Evolutionary conservation across 257 asterid species (phyloP), one percentile per base, ranked within the genome.

Genomic region (Solanum appendiculatum): DNA sequence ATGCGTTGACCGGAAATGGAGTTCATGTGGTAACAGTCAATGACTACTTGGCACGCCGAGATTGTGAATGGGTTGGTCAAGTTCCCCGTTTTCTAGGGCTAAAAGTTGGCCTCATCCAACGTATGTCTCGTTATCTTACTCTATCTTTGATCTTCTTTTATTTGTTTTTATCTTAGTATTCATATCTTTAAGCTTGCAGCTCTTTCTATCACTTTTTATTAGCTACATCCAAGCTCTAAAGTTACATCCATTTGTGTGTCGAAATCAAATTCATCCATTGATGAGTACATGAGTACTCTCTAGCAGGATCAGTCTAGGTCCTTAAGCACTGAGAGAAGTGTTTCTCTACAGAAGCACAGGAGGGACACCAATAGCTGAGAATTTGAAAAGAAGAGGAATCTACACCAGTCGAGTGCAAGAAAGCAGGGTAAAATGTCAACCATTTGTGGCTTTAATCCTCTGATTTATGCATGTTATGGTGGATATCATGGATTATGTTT

Each of bases 11-110:
- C 44, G 98, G 98, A 68, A 97, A 93, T 89, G 99, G 99, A 60
- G 99, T 97, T 75, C 97, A 97, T 84, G 96, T 91, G 89, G 98
- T 97, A 87, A 97, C 99, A 1, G 99, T 97, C 58, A 97, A 97
- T 89, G 99, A 97, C 90, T 97, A 97, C 90, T 91, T 97, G 91
- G 99, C 99, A 82, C 92, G 99, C 83, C 92, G 99, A 85, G 99
- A 97, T 88, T 97, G 99, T 87, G 99, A 97, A 91, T 95, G 99
- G 99, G 99, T 97, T 87, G 99, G 99, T 90, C 99, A 97, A 92
- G 98, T 97, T 90, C 98, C 99, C 20, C 96, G 99, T 63, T 97
- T 95, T 92, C 98, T 97, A 60, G 99, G 99, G 89, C 89, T 97
- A 93, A 95, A 95, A 93, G 98, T 97, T 93, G 99, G 99, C 94